These are phyloP conservation scores for Fusarium sp. DNA, from an alignment of 2,329 filamentous ascomycete genomes.

Conservation along the genomic window DNA sequence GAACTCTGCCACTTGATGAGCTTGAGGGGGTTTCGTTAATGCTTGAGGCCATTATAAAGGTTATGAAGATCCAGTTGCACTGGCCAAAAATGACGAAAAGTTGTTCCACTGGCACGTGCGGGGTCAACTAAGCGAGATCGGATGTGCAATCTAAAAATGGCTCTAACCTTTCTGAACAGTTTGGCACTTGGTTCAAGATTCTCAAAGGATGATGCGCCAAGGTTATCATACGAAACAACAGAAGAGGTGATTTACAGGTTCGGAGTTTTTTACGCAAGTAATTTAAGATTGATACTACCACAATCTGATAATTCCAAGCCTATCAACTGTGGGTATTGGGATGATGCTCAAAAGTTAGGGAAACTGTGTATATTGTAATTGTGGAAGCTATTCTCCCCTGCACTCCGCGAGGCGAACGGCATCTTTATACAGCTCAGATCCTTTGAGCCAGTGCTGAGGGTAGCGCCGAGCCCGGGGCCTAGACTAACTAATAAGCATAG, in stretches of 20 bases:
- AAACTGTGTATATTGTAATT: neutral
- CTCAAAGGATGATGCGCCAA: neutral
- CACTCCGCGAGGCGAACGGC: neutral
- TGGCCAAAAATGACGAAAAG: conserved; percentile 7
- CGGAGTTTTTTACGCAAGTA: neutral
- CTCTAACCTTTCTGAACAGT: neutral
- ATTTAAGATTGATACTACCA: neutral
- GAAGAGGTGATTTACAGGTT: neutral
- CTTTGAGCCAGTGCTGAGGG: neutral
- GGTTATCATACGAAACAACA: neutral
- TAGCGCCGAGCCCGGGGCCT: neutral
- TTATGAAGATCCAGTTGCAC: neutral
- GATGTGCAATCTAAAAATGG: neutral
- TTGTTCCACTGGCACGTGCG: conserved; percentile 5
- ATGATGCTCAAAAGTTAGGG: neutral
- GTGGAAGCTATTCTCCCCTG: neutral
- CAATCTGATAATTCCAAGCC: neutral
- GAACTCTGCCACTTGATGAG: conserved; percentile 5
- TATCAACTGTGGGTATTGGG: neutral
- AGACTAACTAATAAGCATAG: conserved; percentile 20
- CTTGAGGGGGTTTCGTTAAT: neutral
- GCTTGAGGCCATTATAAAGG: conserved; percentile 1
- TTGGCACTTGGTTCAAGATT: neutral
- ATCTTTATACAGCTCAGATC: neutral
- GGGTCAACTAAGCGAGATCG: conserved; percentile 13